These are phyloP conservation scores for Postia placenta DNA, from an alignment of 768 basidiomycete species.

Conservation along the genomic window DNA sequence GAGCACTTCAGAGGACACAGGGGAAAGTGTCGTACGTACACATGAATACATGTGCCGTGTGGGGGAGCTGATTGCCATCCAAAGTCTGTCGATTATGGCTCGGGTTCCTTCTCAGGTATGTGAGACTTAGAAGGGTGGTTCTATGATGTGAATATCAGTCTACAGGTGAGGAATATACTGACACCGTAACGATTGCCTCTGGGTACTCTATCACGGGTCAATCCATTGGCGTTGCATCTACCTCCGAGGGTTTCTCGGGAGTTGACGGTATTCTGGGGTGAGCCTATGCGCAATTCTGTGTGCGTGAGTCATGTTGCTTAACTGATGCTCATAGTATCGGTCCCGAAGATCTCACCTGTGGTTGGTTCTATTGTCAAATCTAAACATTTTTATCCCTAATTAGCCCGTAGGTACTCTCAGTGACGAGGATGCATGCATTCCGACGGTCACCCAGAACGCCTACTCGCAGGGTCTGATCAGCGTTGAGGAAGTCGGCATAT, in stretches of 20 bases:
- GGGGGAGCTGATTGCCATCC: background rate
- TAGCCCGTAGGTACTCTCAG: slow-evolving; percentile 6
- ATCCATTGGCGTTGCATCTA: slow-evolving; percentile 31
- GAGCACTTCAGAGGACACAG: slow-evolving; percentile 32
- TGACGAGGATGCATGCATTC: slow-evolving; percentile 12
- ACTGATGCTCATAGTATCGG: slow-evolving; percentile 23
- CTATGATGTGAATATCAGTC: background rate
- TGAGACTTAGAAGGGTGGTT: slow-evolving; percentile 2
- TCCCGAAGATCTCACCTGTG: slow-evolving; percentile 27
- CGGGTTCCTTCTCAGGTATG: slow-evolving; percentile 40
- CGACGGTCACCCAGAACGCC: slow-evolving; percentile 32
- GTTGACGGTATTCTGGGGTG: slow-evolving; percentile 37
- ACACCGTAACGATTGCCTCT: slow-evolving; percentile 35
- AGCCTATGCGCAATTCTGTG: slow-evolving; percentile 8
- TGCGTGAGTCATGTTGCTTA: too few relatives aligned
- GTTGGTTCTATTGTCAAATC: slow-evolving; percentile 8
- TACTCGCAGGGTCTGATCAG: slow-evolving; percentile 23
- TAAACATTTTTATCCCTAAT: background rate
- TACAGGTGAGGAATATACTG: slow-evolving; percentile 23
- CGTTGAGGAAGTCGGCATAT: slow-evolving; percentile 26
- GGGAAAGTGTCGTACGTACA: slow-evolving; percentile 23
- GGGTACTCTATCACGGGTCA: slow-evolving; percentile 24
- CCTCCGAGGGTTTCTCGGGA: slow-evolving; percentile 20
- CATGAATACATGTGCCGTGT: slow-evolving; percentile 2
- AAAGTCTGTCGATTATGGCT: slow-evolving; percentile 46